These are phyloP conservation scores for Firmiana major DNA, from an alignment of 345 rosid species.

Conservation along the genomic window DNA sequence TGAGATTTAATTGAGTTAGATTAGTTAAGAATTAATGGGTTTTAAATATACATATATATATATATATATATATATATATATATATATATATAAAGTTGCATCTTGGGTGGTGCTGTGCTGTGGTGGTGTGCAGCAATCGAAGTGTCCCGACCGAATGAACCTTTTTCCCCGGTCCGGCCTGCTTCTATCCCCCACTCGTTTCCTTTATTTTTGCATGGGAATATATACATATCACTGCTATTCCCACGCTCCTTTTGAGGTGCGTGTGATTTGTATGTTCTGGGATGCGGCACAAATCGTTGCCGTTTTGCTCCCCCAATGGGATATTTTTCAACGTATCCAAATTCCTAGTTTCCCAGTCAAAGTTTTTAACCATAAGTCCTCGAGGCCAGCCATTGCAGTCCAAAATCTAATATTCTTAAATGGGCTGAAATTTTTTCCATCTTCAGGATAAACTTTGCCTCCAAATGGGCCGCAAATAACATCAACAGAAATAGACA, in stretches of 20 bases:
- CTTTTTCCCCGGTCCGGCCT: slow-evolving; percentile 30
- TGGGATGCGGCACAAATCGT: neutral
- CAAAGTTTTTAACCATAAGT: too few species aligned
- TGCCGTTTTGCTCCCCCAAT: slow-evolving; percentile 4
- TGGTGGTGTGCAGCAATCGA: slow-evolving; percentile 38
- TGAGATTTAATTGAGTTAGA: neutral
- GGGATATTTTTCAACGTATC: too few species aligned
- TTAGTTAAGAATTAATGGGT: neutral
- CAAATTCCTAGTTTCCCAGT: too few species aligned
- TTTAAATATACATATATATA: neutral
- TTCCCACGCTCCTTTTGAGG: slow-evolving; percentile 16
- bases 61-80: neutral
- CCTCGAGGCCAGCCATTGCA: too few species aligned
- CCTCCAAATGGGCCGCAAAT: neutral
- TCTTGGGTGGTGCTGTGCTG: slow-evolving; percentile 28
- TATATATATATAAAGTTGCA: slow-evolving; percentile 15
- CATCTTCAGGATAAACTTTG: too few species aligned
- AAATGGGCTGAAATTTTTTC: neutral
- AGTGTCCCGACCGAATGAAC: slow-evolving; percentile 43
- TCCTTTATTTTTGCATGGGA: slow-evolving; percentile 45
- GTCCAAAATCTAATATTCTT: neutral
- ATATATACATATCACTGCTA: slow-evolving; percentile 20
- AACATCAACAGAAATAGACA: too few species aligned
- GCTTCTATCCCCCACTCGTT: slow-evolving; percentile 25
- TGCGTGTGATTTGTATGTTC: slow-evolving; percentile 10